Base-by-base conservation (phyloP, 192 early-diverging fungal genomes). In the Dimargaris xerosporica region DNA sequence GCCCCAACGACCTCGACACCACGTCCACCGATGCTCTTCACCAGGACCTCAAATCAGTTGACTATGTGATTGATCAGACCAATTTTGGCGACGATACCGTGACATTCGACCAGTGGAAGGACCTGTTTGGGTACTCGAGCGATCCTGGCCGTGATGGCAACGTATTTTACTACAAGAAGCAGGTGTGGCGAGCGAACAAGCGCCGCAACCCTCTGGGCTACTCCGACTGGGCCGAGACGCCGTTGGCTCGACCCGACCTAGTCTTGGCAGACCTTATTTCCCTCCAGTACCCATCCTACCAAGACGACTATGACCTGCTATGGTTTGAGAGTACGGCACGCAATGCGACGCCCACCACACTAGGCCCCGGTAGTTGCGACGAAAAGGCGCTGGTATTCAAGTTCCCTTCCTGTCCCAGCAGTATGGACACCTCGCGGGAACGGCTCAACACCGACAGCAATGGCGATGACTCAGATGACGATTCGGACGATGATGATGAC, bases 1-100 rank as follows among this genome's bases (percentile, higher is more conserved):
- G 75, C 46, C 66, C 77, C 0, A 65, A 63, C 6, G 63, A 62
- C 41, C 50, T 62, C 23, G 63, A 65, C 13, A 82, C 76, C 65
- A 64, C 54, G 39, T 66, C 65, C 26, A 53, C 70, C 9, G 53
- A 67, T 3, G 72, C 72, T 11, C 82, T 90, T 67, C 64, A 76
- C 16, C 65, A 67, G 13, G 79, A 77, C 0, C 71, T 88, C 28
- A 45, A 65, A 9, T 61, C 80, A 25, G 86, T 78, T 29, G 85
- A 88, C 46, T 73, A 85, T 39, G 48, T 85, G 15, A 82, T 90
- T 58, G 85, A 88, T 72, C 85, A 86, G 72, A 82, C 82, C 44
- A 77, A 74, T 43, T 65, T 71, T n/a, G 73, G 61, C n/a, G 66
- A 66, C 58, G 66, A 63, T 52, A 16, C 17, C 15, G 9, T 59